phyloP scores from a whole-genome alignment of 164 flowering plant genomes.

The Tetracentron sinense region DNA sequence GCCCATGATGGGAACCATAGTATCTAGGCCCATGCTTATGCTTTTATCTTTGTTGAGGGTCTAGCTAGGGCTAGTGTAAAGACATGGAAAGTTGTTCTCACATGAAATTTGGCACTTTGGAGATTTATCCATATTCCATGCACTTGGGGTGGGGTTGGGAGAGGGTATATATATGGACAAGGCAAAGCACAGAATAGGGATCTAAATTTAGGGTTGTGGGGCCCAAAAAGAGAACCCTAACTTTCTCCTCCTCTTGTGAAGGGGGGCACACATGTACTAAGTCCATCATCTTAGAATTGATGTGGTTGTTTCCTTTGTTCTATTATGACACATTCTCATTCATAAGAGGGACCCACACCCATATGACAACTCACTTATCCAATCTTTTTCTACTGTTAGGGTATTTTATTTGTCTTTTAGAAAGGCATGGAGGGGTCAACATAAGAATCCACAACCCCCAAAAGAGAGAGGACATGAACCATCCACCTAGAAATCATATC shows the following conservation, averaged over 20 bases:
- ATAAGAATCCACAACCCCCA: slow-evolving; percentile 14
- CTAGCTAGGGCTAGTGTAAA: background rate
- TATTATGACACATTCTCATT: slow-evolving; percentile 16
- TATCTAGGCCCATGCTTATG: slow-evolving; percentile 25
- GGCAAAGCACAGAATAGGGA: slow-evolving; percentile 30
- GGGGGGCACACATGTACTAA: slow-evolving; percentile 28
- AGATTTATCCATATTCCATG: slow-evolving; percentile 20
- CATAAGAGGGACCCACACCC: slow-evolving; percentile 20
- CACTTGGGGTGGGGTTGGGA: slow-evolving; percentile 17
- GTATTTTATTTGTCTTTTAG: slow-evolving; percentile 13
- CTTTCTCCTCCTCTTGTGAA: slow-evolving; percentile 30
- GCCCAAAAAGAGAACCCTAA: slow-evolving; percentile 29
- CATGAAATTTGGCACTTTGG: slow-evolving; percentile 25
- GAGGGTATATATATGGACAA: slow-evolving; percentile 18
- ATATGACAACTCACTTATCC: slow-evolving; percentile 17
- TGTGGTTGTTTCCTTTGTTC: slow-evolving; percentile 27
- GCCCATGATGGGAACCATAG: slow-evolving; percentile 4
- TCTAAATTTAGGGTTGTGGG: slow-evolving; percentile 23
- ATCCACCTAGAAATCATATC: slow-evolving; percentile 32
- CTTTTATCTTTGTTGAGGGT: slow-evolving; percentile 6
- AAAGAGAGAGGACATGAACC: slow-evolving; percentile 19
- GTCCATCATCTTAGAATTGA: slow-evolving; percentile 24
- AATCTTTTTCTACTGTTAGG: slow-evolving; percentile 7
- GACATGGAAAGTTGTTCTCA: slow-evolving; percentile 18
- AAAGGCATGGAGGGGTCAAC: slow-evolving; percentile 25